Evolutionary conservation across 768 basidiomycete genomes (phyloP).

Genomic region (Hirschioporus abietinus): DNA sequence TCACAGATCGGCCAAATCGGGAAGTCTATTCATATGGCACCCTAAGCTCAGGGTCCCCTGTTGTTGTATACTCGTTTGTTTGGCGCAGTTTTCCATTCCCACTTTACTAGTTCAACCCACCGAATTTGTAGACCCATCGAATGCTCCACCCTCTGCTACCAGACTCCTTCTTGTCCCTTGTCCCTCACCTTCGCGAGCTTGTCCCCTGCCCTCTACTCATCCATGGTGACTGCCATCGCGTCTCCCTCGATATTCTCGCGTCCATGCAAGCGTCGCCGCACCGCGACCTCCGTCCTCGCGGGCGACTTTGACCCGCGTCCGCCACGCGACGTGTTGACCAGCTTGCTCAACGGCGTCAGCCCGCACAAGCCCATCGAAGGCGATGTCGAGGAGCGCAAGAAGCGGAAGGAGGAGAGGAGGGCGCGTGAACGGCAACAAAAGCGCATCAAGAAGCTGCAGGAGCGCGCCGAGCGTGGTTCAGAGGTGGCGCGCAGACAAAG

Average conservation of each 20-base stretch:
- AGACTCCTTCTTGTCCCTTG: neutral
- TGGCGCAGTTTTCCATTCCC: neutral
- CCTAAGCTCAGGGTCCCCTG: neutral
- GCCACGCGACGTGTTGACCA: slow-evolving; percentile 71
- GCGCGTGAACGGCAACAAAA: slow-evolving; percentile 49
- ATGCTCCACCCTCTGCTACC: slow-evolving; percentile 1
- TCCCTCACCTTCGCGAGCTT: neutral
- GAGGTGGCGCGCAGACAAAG: slow-evolving; percentile 19
- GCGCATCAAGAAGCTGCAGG: slow-evolving; percentile 27
- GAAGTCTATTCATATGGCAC: too few relatives aligned
- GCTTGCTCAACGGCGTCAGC: slow-evolving; percentile 69
- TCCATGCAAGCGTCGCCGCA: slow-evolving; percentile 41
- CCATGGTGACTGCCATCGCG: slow-evolving; percentile 13
- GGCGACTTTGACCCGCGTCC: slow-evolving; percentile 68
- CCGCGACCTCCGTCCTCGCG: slow-evolving; percentile 70
- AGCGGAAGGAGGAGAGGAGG: slow-evolving; percentile 47
- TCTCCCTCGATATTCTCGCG: slow-evolving; percentile 14
- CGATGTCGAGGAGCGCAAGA: slow-evolving; percentile 51
- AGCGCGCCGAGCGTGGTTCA: slow-evolving; percentile 25
- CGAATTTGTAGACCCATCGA: neutral
- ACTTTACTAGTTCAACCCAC: neutral
- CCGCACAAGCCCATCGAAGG: slow-evolving; percentile 60
- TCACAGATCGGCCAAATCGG: neutral
- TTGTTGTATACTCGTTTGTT: neutral
- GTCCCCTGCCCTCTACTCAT: slow-evolving; percentile 9